Evolutionary conservation across 345 rosid genomes (phyloP).

Genomic region (Firmiana major): DNA sequence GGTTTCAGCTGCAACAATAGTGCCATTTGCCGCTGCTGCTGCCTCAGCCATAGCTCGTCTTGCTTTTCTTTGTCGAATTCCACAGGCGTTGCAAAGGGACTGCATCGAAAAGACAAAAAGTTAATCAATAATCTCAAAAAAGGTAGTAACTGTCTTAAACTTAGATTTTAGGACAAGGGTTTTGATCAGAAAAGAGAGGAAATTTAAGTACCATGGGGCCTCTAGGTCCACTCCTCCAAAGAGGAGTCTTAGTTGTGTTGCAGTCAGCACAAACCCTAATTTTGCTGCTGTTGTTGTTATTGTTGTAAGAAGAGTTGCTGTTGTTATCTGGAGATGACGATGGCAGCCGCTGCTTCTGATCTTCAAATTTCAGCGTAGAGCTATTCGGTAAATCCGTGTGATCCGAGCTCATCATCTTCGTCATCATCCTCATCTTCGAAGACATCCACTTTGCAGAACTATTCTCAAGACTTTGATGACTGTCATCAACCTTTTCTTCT

Average conservation of each 20-base stretch:
- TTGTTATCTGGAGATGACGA: slow-evolving; percentile 30
- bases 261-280: slow-evolving; percentile 87
- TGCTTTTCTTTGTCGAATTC: slow-evolving; percentile 90
- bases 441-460: slow-evolving; percentile 69
- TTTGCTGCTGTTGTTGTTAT: slow-evolving; percentile 17
- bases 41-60: slow-evolving; percentile 66
- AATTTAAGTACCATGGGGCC: slow-evolving; percentile 79
- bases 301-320: slow-evolving; percentile 18
- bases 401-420: slow-evolving; percentile 55
- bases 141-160: no score
- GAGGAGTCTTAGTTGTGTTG: slow-evolving; percentile 92
- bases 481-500: slow-evolving; percentile 20
- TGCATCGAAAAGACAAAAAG: slow-evolving; percentile 24
- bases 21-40: slow-evolving; percentile 25
- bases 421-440: slow-evolving; percentile 83
- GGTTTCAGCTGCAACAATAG: slow-evolving; percentile 12
- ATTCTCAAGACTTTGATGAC: slow-evolving; percentile 20
- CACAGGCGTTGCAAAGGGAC: slow-evolving; percentile 96
- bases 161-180: no score
- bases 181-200: background rate
- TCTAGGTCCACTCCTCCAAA: slow-evolving; percentile 93
- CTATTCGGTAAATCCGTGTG: slow-evolving; percentile 6
- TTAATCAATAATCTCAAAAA: background rate
- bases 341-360: slow-evolving; percentile 23
- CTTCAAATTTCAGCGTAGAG: slow-evolving; percentile 25